Percentiles rank a stretch among this genome's conserved stretches.
Conservation (phyloP, 345 rosid species). For the Mallotus nudiflorus region DNA sequence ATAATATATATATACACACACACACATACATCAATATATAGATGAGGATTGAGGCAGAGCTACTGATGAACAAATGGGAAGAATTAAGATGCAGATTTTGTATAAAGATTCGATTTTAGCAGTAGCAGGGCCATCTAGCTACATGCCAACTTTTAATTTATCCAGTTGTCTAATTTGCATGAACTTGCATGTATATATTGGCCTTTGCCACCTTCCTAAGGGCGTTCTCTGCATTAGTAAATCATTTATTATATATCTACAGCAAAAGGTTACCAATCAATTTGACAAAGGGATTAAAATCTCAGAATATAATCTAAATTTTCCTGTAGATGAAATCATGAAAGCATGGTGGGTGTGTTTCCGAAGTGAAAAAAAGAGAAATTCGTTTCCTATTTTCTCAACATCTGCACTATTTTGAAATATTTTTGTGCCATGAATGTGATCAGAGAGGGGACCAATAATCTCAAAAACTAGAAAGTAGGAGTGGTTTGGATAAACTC, state of each 20-base stretch:
- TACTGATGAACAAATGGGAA: background rate
- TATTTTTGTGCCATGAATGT: slow-evolving; percentile 11
- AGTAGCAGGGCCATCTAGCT: background rate
- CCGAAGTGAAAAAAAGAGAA: background rate
- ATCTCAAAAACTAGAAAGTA: slow-evolving; percentile 11
- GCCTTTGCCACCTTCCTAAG: slow-evolving; percentile 16
- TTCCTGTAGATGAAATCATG: background rate
- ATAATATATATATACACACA: background rate
- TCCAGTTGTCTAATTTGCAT: background rate
- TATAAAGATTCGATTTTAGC: background rate
- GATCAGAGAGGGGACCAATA: slow-evolving; percentile 28
- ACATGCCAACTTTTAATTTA: background rate
- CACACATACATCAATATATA: no score
- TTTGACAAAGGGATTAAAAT: background rate
- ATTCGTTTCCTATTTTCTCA: background rate
- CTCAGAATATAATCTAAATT: slow-evolving; percentile 9
- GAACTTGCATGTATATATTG: background rate
- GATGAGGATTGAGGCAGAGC: slow-evolving; percentile 14
- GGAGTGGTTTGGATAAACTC: slow-evolving; percentile 42
- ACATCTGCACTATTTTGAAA: background rate
- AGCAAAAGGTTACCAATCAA: background rate
- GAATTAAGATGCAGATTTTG: background rate
- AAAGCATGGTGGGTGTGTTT: no score
- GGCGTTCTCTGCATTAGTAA: background rate
- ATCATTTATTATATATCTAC: background rate